phyloP scores from a whole-genome alignment of 768 basidiomycete genomes.

The Xerocomellus amylosporus region DNA sequence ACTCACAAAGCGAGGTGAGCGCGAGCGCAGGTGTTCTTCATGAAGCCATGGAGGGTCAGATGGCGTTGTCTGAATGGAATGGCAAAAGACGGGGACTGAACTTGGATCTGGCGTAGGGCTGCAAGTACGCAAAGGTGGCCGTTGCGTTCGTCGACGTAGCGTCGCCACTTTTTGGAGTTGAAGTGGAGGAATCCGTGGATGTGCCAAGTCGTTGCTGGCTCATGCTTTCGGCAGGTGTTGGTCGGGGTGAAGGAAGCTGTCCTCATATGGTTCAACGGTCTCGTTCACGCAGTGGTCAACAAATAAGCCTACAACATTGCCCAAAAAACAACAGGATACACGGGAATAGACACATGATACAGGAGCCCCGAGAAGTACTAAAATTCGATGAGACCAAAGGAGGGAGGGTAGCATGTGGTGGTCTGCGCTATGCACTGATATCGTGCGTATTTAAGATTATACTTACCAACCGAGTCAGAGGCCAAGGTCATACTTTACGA shows the following conservation, averaged over 20 bases:
- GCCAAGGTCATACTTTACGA: neutral
- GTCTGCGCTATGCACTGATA: neutral
- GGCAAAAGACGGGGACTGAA: constrained; percentile 20
- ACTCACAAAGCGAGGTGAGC: constrained; percentile 37
- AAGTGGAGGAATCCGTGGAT: neutral
- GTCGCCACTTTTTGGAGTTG: neutral
- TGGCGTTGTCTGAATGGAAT: neutral
- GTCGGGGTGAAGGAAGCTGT: neutral
- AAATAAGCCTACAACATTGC: constrained; percentile 13
- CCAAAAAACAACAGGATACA: constrained; percentile 13
- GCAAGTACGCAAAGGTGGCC: constrained; percentile 24
- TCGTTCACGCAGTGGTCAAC: neutral
- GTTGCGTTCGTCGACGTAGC: constrained; percentile 16
- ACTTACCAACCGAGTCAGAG: neutral
- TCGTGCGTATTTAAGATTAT: neutral
- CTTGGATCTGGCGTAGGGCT: constrained; percentile 32
- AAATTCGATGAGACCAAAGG: neutral
- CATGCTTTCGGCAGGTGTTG: constrained; percentile 2
- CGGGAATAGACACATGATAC: neutral
- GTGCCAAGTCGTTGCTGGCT: neutral
- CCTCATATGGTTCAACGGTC: too few relatives aligned
- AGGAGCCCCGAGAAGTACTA: neutral
- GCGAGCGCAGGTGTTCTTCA: constrained; percentile 30
- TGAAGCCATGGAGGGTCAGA: constrained; percentile 14
- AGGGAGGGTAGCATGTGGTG: constrained; percentile 6